Evolutionary conservation across 148 eudicot genomes (phyloP).

Genomic region (Vaccinium vitisidaea): DNA sequence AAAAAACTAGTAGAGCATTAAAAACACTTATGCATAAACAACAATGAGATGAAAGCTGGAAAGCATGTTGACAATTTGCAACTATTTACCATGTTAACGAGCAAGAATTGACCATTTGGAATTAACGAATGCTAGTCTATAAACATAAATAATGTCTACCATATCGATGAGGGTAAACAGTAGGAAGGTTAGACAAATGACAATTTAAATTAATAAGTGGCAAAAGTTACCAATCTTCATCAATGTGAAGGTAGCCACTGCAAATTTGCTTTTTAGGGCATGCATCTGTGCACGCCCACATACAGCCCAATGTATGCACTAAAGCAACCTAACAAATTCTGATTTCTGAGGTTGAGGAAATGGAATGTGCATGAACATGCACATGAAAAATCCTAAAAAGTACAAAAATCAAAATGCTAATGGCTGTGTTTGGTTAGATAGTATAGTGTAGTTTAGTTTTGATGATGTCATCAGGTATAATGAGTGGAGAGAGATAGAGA

Average conservation of each 20-base stretch:
- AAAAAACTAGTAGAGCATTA: not conserved
- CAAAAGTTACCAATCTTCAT: not conserved
- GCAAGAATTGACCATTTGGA: slow-evolving; percentile 2
- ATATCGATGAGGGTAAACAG: not conserved
- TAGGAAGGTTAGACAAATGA: not conserved
- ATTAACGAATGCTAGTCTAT: not conserved
- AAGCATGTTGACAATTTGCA: slow-evolving; percentile 13
- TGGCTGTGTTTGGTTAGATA: too few species aligned
- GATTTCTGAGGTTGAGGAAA: not conserved
- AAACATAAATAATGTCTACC: not conserved
- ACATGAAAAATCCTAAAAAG: not conserved
- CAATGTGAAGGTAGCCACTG: not conserved
- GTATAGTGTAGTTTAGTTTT: too few species aligned
- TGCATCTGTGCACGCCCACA: not conserved
- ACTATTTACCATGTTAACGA: not conserved
- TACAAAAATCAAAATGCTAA: not conserved
- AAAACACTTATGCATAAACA: not conserved
- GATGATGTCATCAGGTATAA: too few species aligned
- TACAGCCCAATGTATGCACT: not conserved
- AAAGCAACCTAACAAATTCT: not conserved
- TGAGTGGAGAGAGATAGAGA: too few species aligned
- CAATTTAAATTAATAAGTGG: not conserved
- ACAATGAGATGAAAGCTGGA: slow-evolving; percentile 7
- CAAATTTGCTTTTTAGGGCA: not conserved
- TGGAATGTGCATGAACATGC: not conserved